A percentile compares a stretch with the other conserved stretches of the same genome.
Conservation (phyloP, 2,329 filamentous ascomycete genomes). For the Pseudogymnoascus sp. region DNA sequence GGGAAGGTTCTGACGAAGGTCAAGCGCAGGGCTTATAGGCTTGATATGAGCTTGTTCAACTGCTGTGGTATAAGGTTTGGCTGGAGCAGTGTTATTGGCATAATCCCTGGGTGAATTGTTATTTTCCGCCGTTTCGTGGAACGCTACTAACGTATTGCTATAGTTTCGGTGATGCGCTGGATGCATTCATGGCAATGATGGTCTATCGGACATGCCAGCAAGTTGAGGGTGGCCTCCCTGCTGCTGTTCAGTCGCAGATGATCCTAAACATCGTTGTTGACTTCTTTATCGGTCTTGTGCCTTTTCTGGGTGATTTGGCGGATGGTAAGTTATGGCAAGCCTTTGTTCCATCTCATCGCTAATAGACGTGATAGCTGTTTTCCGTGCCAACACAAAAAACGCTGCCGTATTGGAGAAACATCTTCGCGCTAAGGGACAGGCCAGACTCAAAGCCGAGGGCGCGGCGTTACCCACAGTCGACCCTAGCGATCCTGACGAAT, state of each 20-base stretch:
- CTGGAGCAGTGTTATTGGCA: slow-evolving; percentile 78
- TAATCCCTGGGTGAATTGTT: slow-evolving; percentile 67
- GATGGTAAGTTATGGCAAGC: slow-evolving; percentile 70
- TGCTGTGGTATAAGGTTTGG: slow-evolving; percentile 78
- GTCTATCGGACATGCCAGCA: slow-evolving; percentile 66
- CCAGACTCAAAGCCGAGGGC: slow-evolving; percentile 42
- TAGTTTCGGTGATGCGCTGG: slow-evolving; percentile 68
- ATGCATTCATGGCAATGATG: slow-evolving; percentile 66
- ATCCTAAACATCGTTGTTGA: slow-evolving; percentile 70
- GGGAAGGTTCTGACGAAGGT: slow-evolving; percentile 75
- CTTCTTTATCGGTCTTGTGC: slow-evolving; percentile 66
- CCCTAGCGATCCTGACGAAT: slow-evolving; percentile 47
- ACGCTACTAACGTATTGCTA: slow-evolving; percentile 18
- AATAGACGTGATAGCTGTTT: slow-evolving; percentile 38
- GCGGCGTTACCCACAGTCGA: slow-evolving; percentile 41
- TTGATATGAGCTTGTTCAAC: slow-evolving; percentile 80
- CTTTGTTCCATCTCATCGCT: slow-evolving; percentile 44
- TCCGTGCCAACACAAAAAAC: slow-evolving; percentile 69
- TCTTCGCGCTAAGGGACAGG: slow-evolving; percentile 61
- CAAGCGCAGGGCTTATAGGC: slow-evolving; percentile 74
- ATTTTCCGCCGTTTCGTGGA: slow-evolving; percentile 15
- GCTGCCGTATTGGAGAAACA: slow-evolving; percentile 60
- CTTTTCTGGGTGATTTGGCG: slow-evolving; percentile 67
- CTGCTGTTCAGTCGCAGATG: slow-evolving; percentile 60
- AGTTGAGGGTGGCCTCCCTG: slow-evolving; percentile 69